Evolutionary conservation across 768 basidiomycete genomes (phyloP), one percentile per base, ranked within the genome.

Genomic region (Lanmaoa rubissima): DNA sequence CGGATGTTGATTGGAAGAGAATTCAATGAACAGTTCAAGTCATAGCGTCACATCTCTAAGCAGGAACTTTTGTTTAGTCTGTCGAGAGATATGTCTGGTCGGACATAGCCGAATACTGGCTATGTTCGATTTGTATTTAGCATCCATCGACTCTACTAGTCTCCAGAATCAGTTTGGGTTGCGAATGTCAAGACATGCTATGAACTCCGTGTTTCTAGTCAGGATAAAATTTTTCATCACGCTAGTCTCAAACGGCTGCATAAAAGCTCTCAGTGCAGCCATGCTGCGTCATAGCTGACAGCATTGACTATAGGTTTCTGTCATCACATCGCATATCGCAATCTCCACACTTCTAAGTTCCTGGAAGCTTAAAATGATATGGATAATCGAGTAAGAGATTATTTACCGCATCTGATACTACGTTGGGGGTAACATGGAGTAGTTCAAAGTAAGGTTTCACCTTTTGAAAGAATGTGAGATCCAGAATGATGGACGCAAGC

Each of bases 1-100:
- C 80, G 94, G 55, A 95, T 95, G 93, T 74, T 96, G 56, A 96
- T 97, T 55, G 94, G 94, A 34, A 79, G 94, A 58, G 94, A 93
- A 68, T 94, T 97, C 74, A 97, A 95, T 67, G 78, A 87, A 58
- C 80, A 90, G 67, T 75, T 83, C 59, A 70, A 69, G 63, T 64
- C 65, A 46, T 72, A 62, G 50, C 5, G 10, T 7, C 21, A 26
- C 6, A 4, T 31, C 21, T 19, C 3, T 19, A 10, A 46, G 21
- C 17, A 11, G 28, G 14, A 21, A 28, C 32, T 47, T 49, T 35
- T 46, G 50, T 47, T 31, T 32, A 17, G 5, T 14, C 31, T 5
- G 26, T 47, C n/a, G 39, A 47, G 54, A 57, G 13, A 28, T 17
- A 32, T 40, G 44, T 26, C 12, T 34, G 12, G 24, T 9, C 11